Percentiles rank a stretch among this genome's conserved stretches.
Evolutionary conservation across 2,329 filamentous ascomycete genomes (phyloP).

Genomic region (Cladosporium sp.): DNA sequence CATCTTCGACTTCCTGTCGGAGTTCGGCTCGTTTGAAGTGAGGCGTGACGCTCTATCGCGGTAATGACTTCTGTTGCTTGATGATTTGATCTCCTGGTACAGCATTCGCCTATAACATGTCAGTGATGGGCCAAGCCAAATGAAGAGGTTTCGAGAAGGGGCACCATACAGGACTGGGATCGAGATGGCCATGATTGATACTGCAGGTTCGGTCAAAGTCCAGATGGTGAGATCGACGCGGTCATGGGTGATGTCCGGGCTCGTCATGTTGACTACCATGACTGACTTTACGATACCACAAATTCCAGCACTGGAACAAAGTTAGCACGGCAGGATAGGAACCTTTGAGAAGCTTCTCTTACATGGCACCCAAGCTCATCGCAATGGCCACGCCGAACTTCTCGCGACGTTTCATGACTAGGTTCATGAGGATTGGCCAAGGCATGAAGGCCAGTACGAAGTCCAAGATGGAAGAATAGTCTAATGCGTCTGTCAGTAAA

Average conservation of each 20-base stretch:
- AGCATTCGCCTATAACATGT: not conserved
- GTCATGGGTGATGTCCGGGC: conserved; percentile 1
- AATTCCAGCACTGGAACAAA: not conserved
- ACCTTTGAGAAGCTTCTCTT: not conserved
- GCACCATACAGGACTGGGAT: conserved; percentile 9
- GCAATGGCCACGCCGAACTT: conserved; percentile 8
- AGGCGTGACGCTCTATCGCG: not conserved
- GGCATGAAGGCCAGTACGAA: conserved; percentile 5
- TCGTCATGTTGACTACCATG: conserved; percentile 4
- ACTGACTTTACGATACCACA: conserved; percentile 3
- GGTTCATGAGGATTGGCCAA: conserved; percentile 3
- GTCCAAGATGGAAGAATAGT: conserved; percentile 9
- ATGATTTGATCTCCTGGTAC: conserved; percentile 8
- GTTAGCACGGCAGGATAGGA: not conserved
- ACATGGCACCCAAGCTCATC: conserved; percentile 10
- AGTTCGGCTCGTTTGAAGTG: conserved; percentile 2
- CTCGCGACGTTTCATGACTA: conserved; percentile 7
- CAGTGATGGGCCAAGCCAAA: not conserved
- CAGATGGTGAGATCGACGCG: conserved; percentile 9
- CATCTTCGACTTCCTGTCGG: not conserved
- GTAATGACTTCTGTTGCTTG: conserved; percentile 4
- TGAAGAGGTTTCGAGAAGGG: not conserved
- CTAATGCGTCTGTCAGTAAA: not conserved
- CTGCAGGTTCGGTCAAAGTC: conserved; percentile 6
- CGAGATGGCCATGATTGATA: conserved; percentile 10